These are phyloP conservation scores for Alternaria atra DNA, from an alignment of 2,329 filamentous ascomycete genomes.

Conservation along the genomic window DNA sequence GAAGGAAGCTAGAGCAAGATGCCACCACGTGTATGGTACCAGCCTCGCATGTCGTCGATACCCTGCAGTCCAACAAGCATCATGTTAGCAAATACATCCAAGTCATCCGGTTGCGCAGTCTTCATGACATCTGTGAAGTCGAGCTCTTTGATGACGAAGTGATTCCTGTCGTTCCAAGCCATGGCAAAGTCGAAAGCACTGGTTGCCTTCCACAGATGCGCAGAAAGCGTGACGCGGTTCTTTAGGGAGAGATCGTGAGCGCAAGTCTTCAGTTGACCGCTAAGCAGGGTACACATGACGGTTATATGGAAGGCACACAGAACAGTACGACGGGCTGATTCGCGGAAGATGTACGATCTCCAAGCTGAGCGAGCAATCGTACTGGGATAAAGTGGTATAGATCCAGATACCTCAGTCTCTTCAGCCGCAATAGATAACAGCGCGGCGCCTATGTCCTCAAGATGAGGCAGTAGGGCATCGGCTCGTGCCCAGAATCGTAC, in stretches of 20 bases:
- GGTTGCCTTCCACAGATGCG: constrained; percentile 41
- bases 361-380: constrained; percentile 55
- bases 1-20: constrained; percentile 3
- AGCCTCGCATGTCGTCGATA: constrained; percentile 42
- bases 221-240: constrained; percentile 34
- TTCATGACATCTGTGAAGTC: constrained; percentile 38
- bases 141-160: constrained; percentile 39
- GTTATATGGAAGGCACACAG: constrained; percentile 60
- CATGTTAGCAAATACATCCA: constrained; percentile 42
- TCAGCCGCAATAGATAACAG: constrained; percentile 19
- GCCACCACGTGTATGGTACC: constrained; percentile 38
- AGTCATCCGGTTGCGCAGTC: constrained; percentile 34
- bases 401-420: constrained; percentile 23
- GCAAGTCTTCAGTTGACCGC: constrained; percentile 27
- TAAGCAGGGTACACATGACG: constrained; percentile 32
- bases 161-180: constrained; percentile 43
- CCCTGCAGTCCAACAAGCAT: constrained; percentile 39
- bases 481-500: constrained; percentile 28
- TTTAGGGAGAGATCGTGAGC: constrained; percentile 10
- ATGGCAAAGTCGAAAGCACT: constrained; percentile 44
- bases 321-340: constrained; percentile 63
- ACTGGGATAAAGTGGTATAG: constrained; percentile 53
- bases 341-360: constrained; percentile 62
- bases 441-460: constrained; percentile 23
- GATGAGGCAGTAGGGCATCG: constrained; percentile 25